Evolutionary conservation across 1,284 basidiomycete species (phyloP), one percentile per base, ranked within the genome.

Genomic region (Leccinum subrobustum): DNA sequence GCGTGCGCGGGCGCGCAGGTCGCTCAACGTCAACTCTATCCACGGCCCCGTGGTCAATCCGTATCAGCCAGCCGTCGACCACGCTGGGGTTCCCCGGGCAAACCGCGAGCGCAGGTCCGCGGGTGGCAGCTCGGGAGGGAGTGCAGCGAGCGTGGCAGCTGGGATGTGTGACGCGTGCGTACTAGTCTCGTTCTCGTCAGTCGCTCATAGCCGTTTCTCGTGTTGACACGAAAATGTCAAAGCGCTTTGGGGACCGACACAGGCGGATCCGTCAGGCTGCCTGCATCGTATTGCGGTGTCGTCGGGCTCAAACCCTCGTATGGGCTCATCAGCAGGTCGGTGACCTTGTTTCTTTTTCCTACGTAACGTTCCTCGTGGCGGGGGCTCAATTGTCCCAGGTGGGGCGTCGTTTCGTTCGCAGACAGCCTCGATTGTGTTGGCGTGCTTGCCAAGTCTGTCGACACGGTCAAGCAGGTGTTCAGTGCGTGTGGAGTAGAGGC

Each of bases 361-460:
- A 16, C 25, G 4, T 18, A 35, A 31, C 20, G 25, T 25, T 31
- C 11, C 12, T 47, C 14, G 59, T 67, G 59, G 64, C 42, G 35
- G 52, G 51, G 11, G 8, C 68, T 71, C 58, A 59, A 68, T 33
- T 18, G 23, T 68, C 31, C 2, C 60, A 93, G 95, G 67, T 92
- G 90, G 86, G 96, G 97, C 3, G 86, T 98, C 0, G 85, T 99
- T 0, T 89, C 95, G 0, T 99, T 93, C 67, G 96, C 95, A 0
- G 96, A 98, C 70, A 96, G 93, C 61, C 79, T 99, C 9, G 96
- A 99, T 69, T 96, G 93, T 60, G 93, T 99, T 0, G 97, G 96
- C 0, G 78, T 99, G 2, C 74, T 98, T 23, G 88, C 86, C 0
- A 77, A 75, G 52, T 78, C 81, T 6, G 81, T 91, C 0, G 68